A percentile compares a stretch with the other conserved stretches of the same genome.
Conservation (phyloP, 2,329 filamentous ascomycete species). For the Scedosporium dehoogii region DNA sequence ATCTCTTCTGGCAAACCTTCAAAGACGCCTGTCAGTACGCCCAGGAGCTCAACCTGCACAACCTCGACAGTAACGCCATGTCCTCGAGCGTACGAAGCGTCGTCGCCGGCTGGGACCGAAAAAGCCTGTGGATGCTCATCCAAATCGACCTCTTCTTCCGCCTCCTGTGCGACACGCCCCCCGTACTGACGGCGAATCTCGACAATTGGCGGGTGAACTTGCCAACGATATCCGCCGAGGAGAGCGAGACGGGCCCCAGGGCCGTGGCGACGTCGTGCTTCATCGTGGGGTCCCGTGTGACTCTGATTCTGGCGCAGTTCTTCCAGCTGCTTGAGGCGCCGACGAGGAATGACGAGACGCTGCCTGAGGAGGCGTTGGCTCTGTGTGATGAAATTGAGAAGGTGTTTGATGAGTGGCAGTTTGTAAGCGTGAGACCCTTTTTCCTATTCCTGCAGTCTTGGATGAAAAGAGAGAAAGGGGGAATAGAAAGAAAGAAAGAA, state of each 20-base stretch:
- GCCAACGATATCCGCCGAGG: conserved; percentile 18
- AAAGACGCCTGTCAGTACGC: conserved; percentile 20
- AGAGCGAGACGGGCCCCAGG: conserved; percentile 10
- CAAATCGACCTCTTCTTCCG: conserved; percentile 22
- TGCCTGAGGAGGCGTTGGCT: conserved; percentile 17
- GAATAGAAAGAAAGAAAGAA: too few relatives aligned
- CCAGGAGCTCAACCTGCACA: conserved; percentile 19
- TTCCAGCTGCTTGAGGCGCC: conserved; percentile 18
- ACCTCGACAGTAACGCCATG: conserved; percentile 37
- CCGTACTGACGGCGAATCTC: conserved; percentile 15
- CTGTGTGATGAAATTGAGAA: conserved; percentile 18
- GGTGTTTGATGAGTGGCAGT: conserved; percentile 18
- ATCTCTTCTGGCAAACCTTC: conserved; percentile 21
- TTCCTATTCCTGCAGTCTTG: too few relatives aligned
- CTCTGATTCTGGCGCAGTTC: conserved; percentile 19
- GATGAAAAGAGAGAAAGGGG: too few relatives aligned
- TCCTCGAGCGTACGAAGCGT: conserved; percentile 26
- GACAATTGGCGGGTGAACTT: conserved; percentile 20
- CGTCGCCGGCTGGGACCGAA: conserved; percentile 18
- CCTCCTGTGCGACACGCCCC: conserved; percentile 20
- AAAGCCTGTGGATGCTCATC: conserved; percentile 22
- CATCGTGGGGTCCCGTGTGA: conserved; percentile 18
- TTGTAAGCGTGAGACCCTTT: conserved; percentile 12
- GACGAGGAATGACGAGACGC: conserved; percentile 10
- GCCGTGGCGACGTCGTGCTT: conserved; percentile 17